Base-by-base conservation (phyloP, 83 land plant genomes). In the Thuja plicata region DNA sequence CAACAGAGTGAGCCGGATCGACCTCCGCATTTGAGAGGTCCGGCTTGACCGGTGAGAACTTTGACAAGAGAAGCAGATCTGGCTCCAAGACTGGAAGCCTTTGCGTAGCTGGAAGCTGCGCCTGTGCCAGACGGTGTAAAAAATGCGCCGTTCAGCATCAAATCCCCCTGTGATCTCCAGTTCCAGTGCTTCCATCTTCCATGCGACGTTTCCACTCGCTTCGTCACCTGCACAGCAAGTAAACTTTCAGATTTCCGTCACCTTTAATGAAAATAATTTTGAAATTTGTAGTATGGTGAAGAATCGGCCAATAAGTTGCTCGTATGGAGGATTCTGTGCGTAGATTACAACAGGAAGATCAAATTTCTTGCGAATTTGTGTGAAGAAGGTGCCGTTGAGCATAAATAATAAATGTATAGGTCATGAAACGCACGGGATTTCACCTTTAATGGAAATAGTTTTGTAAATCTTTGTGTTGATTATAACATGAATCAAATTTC, bases 91-190 rank as follows among this genome's bases (percentile, higher is more conserved):
- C 93, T 93, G 3, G 93, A 91, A 5, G 95, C 93, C 85, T 87
- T 93, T 37, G 90, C 93, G 40, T 93, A 93, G 52, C 92, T 88
- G 32, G 92, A 93, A 5, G 92, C 52, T 0, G 92, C 89, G 5
- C 90, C 93, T 2, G 87, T 86, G 71, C 91, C 92, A 0, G 92
- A 93, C 2, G 87, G 30, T 4, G 86, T 91, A 90, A 93, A 93
- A 87, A 87, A 92, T 0, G 92, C 93, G 7, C 95, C 93, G 37
- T 93, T 92, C 32, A 93, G 76, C 87, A 93, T 35, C 74, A 90
- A 86, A 60, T 93, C 93, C 37, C 94, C 93, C n/a, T 89, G 88
- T 3, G 93, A 92, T 81, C 94, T 89, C 94, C 93, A 93, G 87
- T 91, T 93, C 94, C 94, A 93, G 32, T 88, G 60, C 89, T 78